Conservation (phyloP, 2,329 filamentous ascomycete species). For the Phyllosticta paracitricarpa region DNA sequence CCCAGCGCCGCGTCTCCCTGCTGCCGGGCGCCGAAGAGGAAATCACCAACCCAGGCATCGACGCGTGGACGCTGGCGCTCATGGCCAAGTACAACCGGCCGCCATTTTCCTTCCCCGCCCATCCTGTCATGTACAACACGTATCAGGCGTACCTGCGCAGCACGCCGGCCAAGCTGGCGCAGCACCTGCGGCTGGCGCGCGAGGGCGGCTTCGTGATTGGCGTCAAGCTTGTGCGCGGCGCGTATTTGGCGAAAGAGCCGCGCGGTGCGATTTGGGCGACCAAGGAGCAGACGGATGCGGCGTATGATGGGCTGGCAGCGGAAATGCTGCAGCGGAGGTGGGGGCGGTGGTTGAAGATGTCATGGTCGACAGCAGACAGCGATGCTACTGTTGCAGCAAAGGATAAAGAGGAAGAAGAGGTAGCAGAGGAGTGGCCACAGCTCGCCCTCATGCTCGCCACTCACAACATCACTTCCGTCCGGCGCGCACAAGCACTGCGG, state of each 20-base stretch:
- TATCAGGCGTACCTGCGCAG: constrained; percentile 49
- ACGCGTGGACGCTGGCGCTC: constrained; percentile 42
- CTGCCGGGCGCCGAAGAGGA: constrained; percentile 84
- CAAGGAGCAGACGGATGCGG: constrained; percentile 45
- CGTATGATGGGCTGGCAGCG: constrained; percentile 60
- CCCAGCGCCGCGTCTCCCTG: constrained; percentile 58
- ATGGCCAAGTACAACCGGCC: constrained; percentile 42
- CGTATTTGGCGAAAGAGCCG: constrained; percentile 44
- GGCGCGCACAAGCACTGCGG: constrained; percentile 32
- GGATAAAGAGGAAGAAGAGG: constrained; percentile 28
- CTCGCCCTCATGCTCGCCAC: constrained; percentile 63
- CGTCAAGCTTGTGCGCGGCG: constrained; percentile 48
- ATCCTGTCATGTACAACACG: constrained; percentile 72
- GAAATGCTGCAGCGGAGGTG: constrained; percentile 43
- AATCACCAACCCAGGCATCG: constrained; percentile 54
- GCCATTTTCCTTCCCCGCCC: constrained; percentile 37
- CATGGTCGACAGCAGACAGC: not conserved
- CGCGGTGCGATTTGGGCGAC: constrained; percentile 42
- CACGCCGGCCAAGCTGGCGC: constrained; percentile 31
- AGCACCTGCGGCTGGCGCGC: constrained; percentile 38
- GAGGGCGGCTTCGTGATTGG: constrained; percentile 43
- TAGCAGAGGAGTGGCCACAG: constrained; percentile 24
- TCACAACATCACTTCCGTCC: constrained; percentile 68
- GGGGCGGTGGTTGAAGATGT: constrained; percentile 40
- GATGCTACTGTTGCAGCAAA: not conserved